Conservation (phyloP, 441 rosid species). For the Biscutella laevigata region DNA sequence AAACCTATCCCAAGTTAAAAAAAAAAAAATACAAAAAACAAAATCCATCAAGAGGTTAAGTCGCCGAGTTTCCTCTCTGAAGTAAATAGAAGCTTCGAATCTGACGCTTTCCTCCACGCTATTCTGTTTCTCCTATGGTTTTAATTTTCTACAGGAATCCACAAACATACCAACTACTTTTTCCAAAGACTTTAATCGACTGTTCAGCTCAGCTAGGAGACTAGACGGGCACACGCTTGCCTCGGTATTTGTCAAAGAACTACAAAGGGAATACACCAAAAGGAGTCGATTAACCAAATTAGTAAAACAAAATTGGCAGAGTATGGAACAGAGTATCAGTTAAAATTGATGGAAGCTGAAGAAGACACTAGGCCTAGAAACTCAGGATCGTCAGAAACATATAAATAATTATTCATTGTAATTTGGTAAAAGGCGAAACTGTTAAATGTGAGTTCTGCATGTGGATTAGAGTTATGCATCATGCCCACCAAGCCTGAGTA, state of each 20-base stretch:
- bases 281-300: not conserved
- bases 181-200: slow-evolving; percentile 1
- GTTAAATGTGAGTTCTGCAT: not conserved
- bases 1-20: not conserved
- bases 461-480: not conserved
- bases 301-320: not conserved
- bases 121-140: slow-evolving; percentile 15
- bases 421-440: not conserved
- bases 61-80: slow-evolving; percentile 8
- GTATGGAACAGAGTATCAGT: not conserved
- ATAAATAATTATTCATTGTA: not conserved
- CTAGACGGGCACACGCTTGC: slow-evolving; percentile 31
- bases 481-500: not conserved
- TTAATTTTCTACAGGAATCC: slow-evolving; percentile 16
- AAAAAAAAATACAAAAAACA: not conserved
- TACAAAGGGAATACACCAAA: slow-evolving; percentile 1
- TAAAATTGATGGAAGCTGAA: not conserved
- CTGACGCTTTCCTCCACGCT: slow-evolving; percentile 12
- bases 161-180: slow-evolving; percentile 12
- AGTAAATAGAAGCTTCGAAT: slow-evolving; percentile 14
- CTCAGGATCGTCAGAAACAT: not conserved
- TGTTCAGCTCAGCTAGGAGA: not conserved
- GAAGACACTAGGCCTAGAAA: slow-evolving; percentile 5
- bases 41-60: slow-evolving; percentile 4
- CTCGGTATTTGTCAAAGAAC: slow-evolving; percentile 33